Percentiles rank a stretch among this genome's conserved stretches.
These are phyloP conservation scores for Ogataea thermomethanolica DNA, from an alignment of 805 yeast species.

Conservation along the genomic window DNA sequence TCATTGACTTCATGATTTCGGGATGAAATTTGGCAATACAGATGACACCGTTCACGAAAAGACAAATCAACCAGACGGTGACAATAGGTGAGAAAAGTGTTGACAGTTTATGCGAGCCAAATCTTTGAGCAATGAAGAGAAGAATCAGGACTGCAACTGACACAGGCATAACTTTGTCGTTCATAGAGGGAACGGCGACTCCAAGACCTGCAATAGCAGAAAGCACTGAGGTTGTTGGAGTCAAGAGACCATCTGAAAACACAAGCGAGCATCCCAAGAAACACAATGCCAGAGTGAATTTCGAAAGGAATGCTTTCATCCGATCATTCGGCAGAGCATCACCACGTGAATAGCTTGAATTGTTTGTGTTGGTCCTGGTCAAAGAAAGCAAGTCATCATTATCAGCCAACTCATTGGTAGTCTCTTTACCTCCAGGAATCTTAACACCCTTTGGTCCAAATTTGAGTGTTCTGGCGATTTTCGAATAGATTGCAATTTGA, in stretches of 20 bases:
- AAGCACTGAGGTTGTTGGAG: constrained; percentile 62
- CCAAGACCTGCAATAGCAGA: constrained; percentile 56
- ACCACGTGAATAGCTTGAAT: constrained; percentile 12
- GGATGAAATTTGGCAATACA: constrained; percentile 41
- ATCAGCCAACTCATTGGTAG: constrained; percentile 14
- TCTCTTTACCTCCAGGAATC: constrained; percentile 35
- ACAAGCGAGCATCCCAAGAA: constrained; percentile 56
- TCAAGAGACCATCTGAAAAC: constrained; percentile 56
- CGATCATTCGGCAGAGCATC: constrained; percentile 1
- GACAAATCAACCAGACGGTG: constrained; percentile 46
- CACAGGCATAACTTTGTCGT: constrained; percentile 41
- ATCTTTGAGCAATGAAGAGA: constrained; percentile 45
- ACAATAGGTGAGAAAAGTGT: constrained; percentile 52
- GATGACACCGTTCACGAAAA: constrained; percentile 44
- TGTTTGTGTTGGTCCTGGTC: constrained; percentile 40
- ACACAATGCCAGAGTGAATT: constrained; percentile 37
- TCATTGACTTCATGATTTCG: constrained; percentile 43
- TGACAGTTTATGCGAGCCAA: constrained; percentile 50
- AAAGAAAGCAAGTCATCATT: constrained; percentile 32
- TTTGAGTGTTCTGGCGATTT: constrained; percentile 46
- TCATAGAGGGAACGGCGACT: constrained; percentile 46
- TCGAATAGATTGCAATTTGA: constrained; percentile 60
- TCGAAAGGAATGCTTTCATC: constrained; percentile 32
- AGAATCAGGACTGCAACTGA: constrained; percentile 45
- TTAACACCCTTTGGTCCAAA: constrained; percentile 45